Evolutionary conservation across 441 rosid species (phyloP).

Genomic region (Populus hybrid): DNA sequence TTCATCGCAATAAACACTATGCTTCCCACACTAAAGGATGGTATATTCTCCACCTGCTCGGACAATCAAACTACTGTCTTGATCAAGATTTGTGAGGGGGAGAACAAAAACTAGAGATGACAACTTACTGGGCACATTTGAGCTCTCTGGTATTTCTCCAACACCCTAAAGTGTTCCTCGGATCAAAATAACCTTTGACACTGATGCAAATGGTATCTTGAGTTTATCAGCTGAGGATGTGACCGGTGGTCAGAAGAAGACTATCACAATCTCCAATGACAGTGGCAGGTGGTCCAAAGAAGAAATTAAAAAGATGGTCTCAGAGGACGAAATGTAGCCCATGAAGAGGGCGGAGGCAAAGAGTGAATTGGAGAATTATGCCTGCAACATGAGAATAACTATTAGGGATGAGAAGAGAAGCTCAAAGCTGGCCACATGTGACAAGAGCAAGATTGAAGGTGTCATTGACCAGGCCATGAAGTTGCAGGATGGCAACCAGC

Average conservation of each 20-base stretch:
- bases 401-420: neutral
- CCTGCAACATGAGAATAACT: neutral
- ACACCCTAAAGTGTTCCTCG: neutral
- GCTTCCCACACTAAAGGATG: neutral
- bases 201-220: neutral
- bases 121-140: neutral
- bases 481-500: neutral
- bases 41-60: neutral
- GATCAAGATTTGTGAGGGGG: neutral
- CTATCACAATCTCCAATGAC: neutral
- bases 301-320: neutral
- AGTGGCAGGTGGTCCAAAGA: neutral
- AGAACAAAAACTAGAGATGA: neutral
- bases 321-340: neutral
- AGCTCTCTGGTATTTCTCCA: neutral
- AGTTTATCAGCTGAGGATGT: neutral
- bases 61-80: neutral
- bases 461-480: neutral
- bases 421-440: neutral
- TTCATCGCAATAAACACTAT: neutral
- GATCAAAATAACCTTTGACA: neutral
- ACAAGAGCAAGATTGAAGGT: neutral
- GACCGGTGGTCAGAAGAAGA: neutral
- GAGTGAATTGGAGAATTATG: neutral
- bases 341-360: neutral